Evolutionary conservation across 2,329 filamentous ascomycete species (phyloP), one percentile per base, ranked within the genome.

Genomic region (Ophiostoma ips): DNA sequence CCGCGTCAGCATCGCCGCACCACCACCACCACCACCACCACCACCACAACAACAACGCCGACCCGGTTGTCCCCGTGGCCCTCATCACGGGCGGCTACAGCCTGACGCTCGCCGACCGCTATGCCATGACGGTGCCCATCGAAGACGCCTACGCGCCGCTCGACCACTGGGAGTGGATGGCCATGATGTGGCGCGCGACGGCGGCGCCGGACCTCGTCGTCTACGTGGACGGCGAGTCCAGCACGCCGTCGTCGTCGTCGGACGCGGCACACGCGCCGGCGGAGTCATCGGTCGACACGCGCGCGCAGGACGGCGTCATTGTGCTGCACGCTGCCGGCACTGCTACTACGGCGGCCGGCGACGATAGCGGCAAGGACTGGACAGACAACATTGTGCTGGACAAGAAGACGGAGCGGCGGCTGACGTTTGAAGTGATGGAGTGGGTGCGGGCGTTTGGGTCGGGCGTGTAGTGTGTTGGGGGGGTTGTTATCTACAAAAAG

Each of bases 81-180:
- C 69, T 95, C 18, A 71, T 95, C 28, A 80, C 83, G 1, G 76
- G 66, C n/a, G 79, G 84, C 19, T 95, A 87, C 65, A 87, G 87
- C 54, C 76, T 95, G 37, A 84, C 82, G 12, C 76, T 83, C 0
- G 83, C 86, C 1, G 85, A 95, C 62, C 70, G 73, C 45, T 90
- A 83, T 62, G 84, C 88, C 1, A 79, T 77, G 50, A 71, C 73
- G 13, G 79, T 89, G 40, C 83, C 84, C 1, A 87, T 94, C 56
- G 69, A 73, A 16, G 88, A 94, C 61, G 72, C 75, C 7, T 95
- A 94, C 63, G 76, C 79, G 15, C 81, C 85, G 0, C 75, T 84
- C n/a, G 88, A 94, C 59, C 90, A 96, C 67, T 96, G 90, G 88
- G 85, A 94, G 64, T 96, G 90, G 90, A 87, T 92, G 71, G 90